Evolutionary conservation across 2,329 filamentous ascomycete species (phyloP), one percentile per base, ranked within the genome.

Genomic region (Coniella lustricola): DNA sequence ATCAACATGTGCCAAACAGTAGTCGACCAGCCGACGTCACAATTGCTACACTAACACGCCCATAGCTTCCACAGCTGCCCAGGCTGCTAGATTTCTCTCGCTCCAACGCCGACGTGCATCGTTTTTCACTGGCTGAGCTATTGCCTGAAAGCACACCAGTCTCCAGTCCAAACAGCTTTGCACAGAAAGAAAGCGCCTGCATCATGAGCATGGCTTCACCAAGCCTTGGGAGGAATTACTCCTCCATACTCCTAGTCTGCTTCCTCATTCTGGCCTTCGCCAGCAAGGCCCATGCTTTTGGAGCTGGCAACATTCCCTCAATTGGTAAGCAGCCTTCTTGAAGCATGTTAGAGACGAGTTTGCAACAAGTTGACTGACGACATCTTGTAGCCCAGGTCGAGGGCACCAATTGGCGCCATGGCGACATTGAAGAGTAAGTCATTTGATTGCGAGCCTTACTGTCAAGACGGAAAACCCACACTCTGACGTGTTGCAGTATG

Each of bases 251-350:
- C 61, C 68, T 83, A 48, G 64, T 76, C 56, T 53, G 77, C 42
- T 70, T 67, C 54, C 60, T 82, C 43, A 59, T 81, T 45, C 64
- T 85, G 50, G 62, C 79, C n/a, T 58, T 83, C 39, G 66, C 79
- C 18, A 69, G 72, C 45, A 73, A 71, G 53, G 79, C 71, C 3
- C 70, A 70, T 18, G 82, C 82, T 3, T 86, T 86, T 60, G 82
- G 82, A 21, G 82, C 82, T 31, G 82, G 82, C 49, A 86, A 86
- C 60, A 86, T 86, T 52, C 82, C 82, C n/a, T 81, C 77, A 17
- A 82, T 81, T 55, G 46, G 51, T 48, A 25, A 37, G 66, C 72
- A n/a, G n/a, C n/a, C n/a, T n/a, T n/a, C n/a, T 13, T 13, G 10
- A 31, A 14, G 3, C 20, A 36, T 29, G n/a, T 4, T 5, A 20